Evolutionary conservation across 2,329 filamentous ascomycete genomes (phyloP), one percentile per base, ranked within the genome.

Genomic region (Ceratocystis colombiana): DNA sequence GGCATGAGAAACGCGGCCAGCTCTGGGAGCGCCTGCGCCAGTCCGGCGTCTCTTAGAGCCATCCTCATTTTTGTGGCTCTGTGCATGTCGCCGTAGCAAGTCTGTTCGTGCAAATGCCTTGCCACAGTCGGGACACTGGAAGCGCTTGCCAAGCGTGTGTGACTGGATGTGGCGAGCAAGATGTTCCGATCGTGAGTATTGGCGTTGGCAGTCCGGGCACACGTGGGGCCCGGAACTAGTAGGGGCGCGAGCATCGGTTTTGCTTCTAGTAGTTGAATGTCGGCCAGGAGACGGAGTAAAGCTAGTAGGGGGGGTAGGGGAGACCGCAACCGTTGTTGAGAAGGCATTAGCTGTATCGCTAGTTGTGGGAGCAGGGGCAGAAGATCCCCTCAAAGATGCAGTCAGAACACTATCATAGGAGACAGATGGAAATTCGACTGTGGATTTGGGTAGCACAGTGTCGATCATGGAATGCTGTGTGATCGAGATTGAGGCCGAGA

Each of bases 81-180:
- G 73, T 53, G 78, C 76, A 70, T 83, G 80, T 15, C 81, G 77
- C 69, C 81, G 81, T 64, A 82, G 74, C 10, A 83, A 75, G 70
- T 83, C 80, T 66, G 80, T 80, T 22, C 80, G 76, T 8, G 79
- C 79, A 71, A 82, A 83, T 4, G 78, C 78, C 70, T 82, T 83
- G 66, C 79, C 77, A 69, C 80, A 82, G 66, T 82, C 74, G 48
- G 79, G 74, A 69, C 79, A 81, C 20, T 74, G 71, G 70, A 81
- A 81, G 37, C 79, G 77, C 62, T 80, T 79, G 4, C 79, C 79
- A 5, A 80, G 74, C 2, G 79, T 80, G 69, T 81, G 79, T 2
- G 78, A 79, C 69, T 79, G 78, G 46, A 80, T 79, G 70, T 81
- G 79, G 30, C 79, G 74, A 65, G 81, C 79, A 10, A 82, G 77